Base-by-base conservation (phyloP, 495 filamentous ascomycete genomes). In the Clavariopsis aquatica region DNA sequence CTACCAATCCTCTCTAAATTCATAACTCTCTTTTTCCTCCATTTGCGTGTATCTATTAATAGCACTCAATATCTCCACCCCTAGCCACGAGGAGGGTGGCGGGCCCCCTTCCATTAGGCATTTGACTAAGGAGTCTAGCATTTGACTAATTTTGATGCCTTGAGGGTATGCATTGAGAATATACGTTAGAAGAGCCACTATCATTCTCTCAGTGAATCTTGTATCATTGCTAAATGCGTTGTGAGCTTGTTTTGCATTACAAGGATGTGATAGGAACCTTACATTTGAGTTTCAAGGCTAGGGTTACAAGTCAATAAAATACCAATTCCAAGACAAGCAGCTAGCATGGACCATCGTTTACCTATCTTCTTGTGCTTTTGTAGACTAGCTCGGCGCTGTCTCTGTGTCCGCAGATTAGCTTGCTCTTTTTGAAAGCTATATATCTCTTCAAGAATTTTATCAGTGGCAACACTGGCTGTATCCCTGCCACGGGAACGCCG, bases 141-240 rank as follows among this genome's bases (percentile, higher is more conserved):
- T 19, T 47, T 17, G 4, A 17, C 15, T 47, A 17, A n/a, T n/a
- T 47, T 17, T 6, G 20, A 47, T 17, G 43, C 43, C 4, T 47
- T 47, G 20, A 23, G 20, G 20, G 43, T 47, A 23, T 47, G 19
- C 15, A n/a, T 47, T 47, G 5, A 47, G 43, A 8, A 47, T n/a
- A 47, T 47, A 47, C 7, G 43, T 47, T 47, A 47, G 19, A 4
- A 47, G 43, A 47, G 43, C 43, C 20, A 47, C 19, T 47, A 47
- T 47, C 20, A 47, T 47, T 47, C 43, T 47, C 15, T 47, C 20
- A 47, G 43, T 47, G 19, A 47, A 47, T 23, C 19, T 47, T 47
- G 43, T 23, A 23, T 23, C 19, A n/a, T 47, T 47, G 7, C 19
- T 47, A 47, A 47, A 47, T 4, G 43, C 19, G 19, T 47, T 47